Base-by-base conservation (phyloP, 805 yeast genomes). In the Brettanomyces bruxellensis region DNA sequence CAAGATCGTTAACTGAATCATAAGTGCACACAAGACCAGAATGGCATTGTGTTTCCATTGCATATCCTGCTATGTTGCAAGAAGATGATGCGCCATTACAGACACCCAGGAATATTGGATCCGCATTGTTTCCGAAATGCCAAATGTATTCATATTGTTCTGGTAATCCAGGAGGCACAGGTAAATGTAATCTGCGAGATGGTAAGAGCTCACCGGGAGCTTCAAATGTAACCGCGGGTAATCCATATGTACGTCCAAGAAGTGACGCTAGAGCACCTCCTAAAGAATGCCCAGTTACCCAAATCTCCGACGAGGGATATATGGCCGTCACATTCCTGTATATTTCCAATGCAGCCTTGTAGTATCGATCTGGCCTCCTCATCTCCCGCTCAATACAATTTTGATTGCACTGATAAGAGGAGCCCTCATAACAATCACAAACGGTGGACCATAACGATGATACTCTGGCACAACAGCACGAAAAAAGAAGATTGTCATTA, bases 91-190 rank as follows among this genome's bases (percentile, higher is more conserved):
- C 95, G 8, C 99, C 99, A 58, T 86, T 89, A 62, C 99, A 93
- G 7, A 88, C 90, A 0, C 99, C 99, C 91, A 90, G 84, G 58
- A 73, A 93, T 2, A 93, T 86, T 1, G 99, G 99, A 61, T 93
- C 99, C 0, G 96, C 98, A 2, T 93, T 93, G 61, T 93, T 91
- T 3, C 99, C 99, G 59, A 93, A 69, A 61, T 93, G 97, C 95
- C 95, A 93, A 8, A 93, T 76, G 52, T 86, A 83, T 56, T 90
- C 97, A 65, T 78, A 68, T 55, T 81, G 76, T 6, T 69, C 65
- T 0, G 96, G 90, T 12, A 86, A 61, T 1, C 96, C 96, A 1
- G 99, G 99, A 2, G 98, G 95, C 67, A 77, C 75, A 0, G 99
- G 99, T 43, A 93, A 71, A 65, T 90, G 97, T 41, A 93, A 70